Conservation (phyloP, 352 stramenopile species). For the Elongisporangium anandrum region DNA sequence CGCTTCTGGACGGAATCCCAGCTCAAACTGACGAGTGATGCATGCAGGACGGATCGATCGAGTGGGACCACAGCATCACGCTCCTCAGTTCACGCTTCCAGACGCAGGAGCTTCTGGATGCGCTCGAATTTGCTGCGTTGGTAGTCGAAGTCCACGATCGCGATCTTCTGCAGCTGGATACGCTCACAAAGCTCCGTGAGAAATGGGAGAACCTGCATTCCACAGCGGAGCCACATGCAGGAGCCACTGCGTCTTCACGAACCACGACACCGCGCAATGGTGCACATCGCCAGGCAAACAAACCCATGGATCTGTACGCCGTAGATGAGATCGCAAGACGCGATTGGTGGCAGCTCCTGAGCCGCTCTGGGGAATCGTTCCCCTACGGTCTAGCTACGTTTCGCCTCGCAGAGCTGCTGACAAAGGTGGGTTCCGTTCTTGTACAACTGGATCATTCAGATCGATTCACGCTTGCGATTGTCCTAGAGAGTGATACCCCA, state of each 20-base stretch:
- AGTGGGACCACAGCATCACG: slow-evolving; percentile 50
- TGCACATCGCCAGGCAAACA: slow-evolving; percentile 8
- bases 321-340: slow-evolving; percentile 56
- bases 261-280: slow-evolving; percentile 11
- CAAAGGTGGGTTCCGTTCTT: slow-evolving; percentile 6
- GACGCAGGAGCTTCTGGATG: slow-evolving; percentile 35
- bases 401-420: slow-evolving; percentile 54
- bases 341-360: slow-evolving; percentile 44
- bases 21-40: background rate
- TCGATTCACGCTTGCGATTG: background rate
- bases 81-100: slow-evolving; percentile 46
- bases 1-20: background rate
- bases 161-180: slow-evolving; percentile 38
- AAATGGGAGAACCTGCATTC: slow-evolving; percentile 64
- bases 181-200: slow-evolving; percentile 26
- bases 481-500: slow-evolving; percentile 12
- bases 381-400: slow-evolving; percentile 54
- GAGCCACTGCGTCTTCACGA: slow-evolving; percentile 4
- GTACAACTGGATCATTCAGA: background rate
- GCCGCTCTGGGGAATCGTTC: slow-evolving; percentile 37
- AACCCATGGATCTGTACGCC: slow-evolving; percentile 36
- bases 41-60: slow-evolving; percentile 17
- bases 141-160: slow-evolving; percentile 66
- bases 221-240: slow-evolving; percentile 15
- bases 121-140: slow-evolving; percentile 31